Evolutionary conservation across 106 monocot species (phyloP).

Genomic region (Xerophyta viscosa): DNA sequence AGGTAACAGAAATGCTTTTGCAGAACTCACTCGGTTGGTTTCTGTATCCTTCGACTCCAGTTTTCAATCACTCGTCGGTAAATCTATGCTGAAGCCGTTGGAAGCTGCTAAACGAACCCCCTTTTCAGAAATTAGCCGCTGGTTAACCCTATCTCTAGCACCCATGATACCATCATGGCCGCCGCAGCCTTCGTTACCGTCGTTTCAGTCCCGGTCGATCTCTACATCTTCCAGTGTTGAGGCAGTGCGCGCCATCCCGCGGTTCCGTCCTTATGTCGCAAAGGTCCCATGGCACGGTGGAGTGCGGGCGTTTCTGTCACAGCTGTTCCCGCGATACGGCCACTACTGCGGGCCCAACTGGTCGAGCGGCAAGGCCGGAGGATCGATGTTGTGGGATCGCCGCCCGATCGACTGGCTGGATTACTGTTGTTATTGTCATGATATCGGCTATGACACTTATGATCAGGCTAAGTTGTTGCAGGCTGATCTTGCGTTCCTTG

Average conservation of each 20-base stretch:
- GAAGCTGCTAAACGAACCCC: not conserved
- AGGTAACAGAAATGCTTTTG: not conserved
- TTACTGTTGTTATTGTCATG: conserved; percentile 97
- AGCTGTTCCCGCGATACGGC: conserved; percentile 88
- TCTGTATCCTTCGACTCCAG: no score
- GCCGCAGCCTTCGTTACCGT: not conserved
- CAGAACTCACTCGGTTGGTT: not conserved
- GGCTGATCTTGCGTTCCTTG: conserved; percentile 86
- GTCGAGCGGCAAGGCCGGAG: conserved; percentile 95
- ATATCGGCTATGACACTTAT: conserved; percentile 88
- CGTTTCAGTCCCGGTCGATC: not conserved
- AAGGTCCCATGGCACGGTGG: conserved; percentile 93
- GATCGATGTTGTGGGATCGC: conserved; percentile 82
- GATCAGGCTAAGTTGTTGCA: conserved; percentile 76
- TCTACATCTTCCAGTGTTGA: not conserved
- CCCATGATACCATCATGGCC: not conserved
- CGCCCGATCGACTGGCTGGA: conserved; percentile 93
- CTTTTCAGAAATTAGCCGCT: not conserved
- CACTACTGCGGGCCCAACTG: conserved; percentile 99
- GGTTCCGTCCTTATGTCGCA: conserved; percentile 90
- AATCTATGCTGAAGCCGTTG: not conserved
- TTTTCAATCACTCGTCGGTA: not conserved
- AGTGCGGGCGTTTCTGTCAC: conserved; percentile 67
- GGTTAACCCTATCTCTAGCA: not conserved
- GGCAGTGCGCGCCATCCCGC: conserved; percentile 45